Evolutionary conservation across 1,284 basidiomycete species (phyloP).

Genomic region (Sporisorium reilianum): DNA sequence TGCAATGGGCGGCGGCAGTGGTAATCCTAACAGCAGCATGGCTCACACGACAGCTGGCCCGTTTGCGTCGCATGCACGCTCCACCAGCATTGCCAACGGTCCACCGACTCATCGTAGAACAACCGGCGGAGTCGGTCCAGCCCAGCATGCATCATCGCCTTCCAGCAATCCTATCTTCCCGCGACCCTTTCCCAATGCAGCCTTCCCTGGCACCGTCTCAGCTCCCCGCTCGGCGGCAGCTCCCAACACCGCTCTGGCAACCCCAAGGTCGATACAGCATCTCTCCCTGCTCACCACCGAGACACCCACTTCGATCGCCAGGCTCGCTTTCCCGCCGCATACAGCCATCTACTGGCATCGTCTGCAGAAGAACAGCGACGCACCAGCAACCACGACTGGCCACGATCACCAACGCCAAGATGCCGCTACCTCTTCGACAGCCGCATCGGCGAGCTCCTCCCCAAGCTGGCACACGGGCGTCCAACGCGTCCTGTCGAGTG

Average conservation of each 20-base stretch:
- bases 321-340: slow-evolving; percentile 18
- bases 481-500: slow-evolving; percentile 4
- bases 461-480: slow-evolving; percentile 16
- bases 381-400: too few species aligned
- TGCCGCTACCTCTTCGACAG: neutral
- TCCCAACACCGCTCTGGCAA: slow-evolving; percentile 15
- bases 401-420: slow-evolving; percentile 1
- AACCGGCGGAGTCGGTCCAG: slow-evolving; percentile 4
- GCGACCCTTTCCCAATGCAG: slow-evolving; percentile 16
- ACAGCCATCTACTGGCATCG: slow-evolving; percentile 31
- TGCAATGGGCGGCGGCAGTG: slow-evolving; percentile 4
- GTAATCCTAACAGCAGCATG: slow-evolving; percentile 6
- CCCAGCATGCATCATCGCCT: slow-evolving; percentile 33
- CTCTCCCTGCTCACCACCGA: slow-evolving; percentile 27
- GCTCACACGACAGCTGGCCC: slow-evolving; percentile 21
- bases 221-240: slow-evolving; percentile 23
- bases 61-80: slow-evolving; percentile 21
- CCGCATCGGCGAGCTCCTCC: neutral
- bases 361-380: neutral
- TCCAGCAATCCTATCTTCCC: slow-evolving; percentile 11
- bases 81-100: slow-evolving; percentile 14
- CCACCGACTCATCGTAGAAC: slow-evolving; percentile 27
- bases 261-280: slow-evolving; percentile 16
- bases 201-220: slow-evolving; percentile 29
- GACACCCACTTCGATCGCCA: slow-evolving; percentile 31